Evolutionary conservation across 2,329 filamentous ascomycete species (phyloP).

Genomic region (Tolypocladium ovalisporum): DNA sequence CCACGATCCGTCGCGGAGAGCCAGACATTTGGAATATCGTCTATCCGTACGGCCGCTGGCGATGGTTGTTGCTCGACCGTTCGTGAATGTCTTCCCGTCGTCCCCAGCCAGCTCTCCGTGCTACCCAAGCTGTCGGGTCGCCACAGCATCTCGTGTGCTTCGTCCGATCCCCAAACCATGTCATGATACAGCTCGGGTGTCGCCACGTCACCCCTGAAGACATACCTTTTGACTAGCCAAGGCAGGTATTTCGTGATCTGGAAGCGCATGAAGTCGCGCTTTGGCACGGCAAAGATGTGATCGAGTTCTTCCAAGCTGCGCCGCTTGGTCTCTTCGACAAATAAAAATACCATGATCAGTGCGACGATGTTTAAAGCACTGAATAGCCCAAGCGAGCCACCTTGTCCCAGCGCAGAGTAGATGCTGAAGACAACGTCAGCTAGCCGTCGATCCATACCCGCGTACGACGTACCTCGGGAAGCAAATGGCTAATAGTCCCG

Average conservation of each 20-base stretch:
- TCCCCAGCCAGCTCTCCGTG: background rate
- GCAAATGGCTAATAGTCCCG: constrained; percentile 31
- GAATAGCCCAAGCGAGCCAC: constrained; percentile 32
- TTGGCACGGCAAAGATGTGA: constrained; percentile 25
- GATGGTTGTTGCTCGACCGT: background rate
- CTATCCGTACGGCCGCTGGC: too few species aligned
- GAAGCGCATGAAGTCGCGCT: constrained; percentile 25
- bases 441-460: background rate
- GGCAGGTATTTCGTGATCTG: constrained; percentile 23
- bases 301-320: constrained; percentile 29
- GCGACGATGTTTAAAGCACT: constrained; percentile 34
- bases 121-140: background rate
- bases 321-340: constrained; percentile 31
- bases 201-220: constrained; percentile 9
- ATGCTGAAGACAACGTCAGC: constrained; percentile 6
- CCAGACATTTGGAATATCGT: background rate
- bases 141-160: background rate
- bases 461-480: constrained; percentile 18
- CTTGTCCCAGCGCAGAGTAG: constrained; percentile 12
- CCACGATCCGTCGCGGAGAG: background rate
- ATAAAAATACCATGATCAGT: constrained; percentile 31
- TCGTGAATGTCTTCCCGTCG: background rate
- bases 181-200: constrained; percentile 22
- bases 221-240: constrained; percentile 19
- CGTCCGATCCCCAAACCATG: constrained; percentile 16